phyloP scores from a whole-genome alignment of 768 basidiomycete species.

The Pleurotus djamor region DNA sequence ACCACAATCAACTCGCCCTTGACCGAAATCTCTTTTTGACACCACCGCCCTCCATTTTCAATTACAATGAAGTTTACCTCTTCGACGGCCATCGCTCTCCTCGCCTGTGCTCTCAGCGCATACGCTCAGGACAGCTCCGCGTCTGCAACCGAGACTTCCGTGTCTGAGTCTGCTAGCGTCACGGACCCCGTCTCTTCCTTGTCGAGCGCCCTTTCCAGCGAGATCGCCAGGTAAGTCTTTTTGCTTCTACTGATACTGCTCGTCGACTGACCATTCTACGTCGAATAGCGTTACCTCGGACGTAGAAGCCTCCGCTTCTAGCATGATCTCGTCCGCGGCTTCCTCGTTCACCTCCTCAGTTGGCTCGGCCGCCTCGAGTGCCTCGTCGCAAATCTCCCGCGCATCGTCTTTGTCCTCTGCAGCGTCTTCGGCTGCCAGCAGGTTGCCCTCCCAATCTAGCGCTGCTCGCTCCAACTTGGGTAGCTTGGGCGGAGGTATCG shows the following conservation, averaged over 20 bases:
- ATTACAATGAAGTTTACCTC: neutral
- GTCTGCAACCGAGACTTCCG: neutral
- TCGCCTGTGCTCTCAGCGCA: neutral
- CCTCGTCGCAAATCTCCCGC: neutral
- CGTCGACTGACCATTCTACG: neutral
- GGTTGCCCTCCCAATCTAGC: neutral
- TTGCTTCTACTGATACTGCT: neutral
- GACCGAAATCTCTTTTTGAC: neutral
- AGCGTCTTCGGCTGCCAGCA: neutral
- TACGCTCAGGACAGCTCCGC: neutral
- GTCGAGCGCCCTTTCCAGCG: neutral
- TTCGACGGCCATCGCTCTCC: neutral
- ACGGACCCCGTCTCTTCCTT: neutral
- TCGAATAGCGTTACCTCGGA: neutral
- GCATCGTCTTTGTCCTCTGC: neutral
- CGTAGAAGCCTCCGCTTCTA: neutral
- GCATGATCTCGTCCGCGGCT: neutral
- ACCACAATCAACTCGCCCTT: neutral
- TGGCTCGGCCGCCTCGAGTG: neutral
- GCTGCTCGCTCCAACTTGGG: neutral
- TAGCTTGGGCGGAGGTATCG: neutral
- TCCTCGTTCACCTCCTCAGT: neutral
- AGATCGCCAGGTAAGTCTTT: neutral
- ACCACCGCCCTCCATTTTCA: too few relatives aligned
- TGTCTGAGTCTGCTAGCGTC: neutral